These are phyloP conservation scores for Butyriboletus regius DNA, from an alignment of 1,284 basidiomycete species.

Conservation along the genomic window DNA sequence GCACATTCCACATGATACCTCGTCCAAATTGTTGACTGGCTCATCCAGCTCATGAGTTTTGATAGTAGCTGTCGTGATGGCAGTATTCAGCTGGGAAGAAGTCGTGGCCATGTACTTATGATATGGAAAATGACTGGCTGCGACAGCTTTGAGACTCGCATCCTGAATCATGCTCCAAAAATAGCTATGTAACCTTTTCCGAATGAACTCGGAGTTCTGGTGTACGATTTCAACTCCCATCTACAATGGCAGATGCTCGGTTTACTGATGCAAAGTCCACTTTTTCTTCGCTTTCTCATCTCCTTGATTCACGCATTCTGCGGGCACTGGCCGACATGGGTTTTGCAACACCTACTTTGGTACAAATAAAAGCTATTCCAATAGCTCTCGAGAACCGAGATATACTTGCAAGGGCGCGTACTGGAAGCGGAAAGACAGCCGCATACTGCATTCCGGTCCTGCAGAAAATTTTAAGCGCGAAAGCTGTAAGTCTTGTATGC, in stretches of 20 bases:
- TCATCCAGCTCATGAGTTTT: slow-evolving; percentile 16
- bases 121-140: not conserved
- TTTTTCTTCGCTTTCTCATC: slow-evolving; percentile 62
- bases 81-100: not conserved
- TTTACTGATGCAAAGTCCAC: slow-evolving; percentile 44
- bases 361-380: slow-evolving; percentile 77
- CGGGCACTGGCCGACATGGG: slow-evolving; percentile 74
- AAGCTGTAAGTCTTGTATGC: slow-evolving; percentile 56
- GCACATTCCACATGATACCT: slow-evolving; percentile 36
- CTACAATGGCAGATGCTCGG: slow-evolving; percentile 13
- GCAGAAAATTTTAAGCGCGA: slow-evolving; percentile 80
- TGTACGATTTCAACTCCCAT: not conserved
- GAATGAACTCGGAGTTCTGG: no score
- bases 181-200: not conserved
- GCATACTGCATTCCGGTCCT: slow-evolving; percentile 89
- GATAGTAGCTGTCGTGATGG: slow-evolving; percentile 14
- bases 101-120: not conserved
- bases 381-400: slow-evolving; percentile 85
- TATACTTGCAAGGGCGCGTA: slow-evolving; percentile 87
- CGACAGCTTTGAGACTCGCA: not conserved
- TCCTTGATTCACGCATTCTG: slow-evolving; percentile 70
- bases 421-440: slow-evolving; percentile 95
- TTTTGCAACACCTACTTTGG: slow-evolving; percentile 74
- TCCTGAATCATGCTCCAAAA: not conserved
- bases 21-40: slow-evolving; percentile 4